Conservation (phyloP, 805 yeast species). For the Candida silvatica region DNA sequence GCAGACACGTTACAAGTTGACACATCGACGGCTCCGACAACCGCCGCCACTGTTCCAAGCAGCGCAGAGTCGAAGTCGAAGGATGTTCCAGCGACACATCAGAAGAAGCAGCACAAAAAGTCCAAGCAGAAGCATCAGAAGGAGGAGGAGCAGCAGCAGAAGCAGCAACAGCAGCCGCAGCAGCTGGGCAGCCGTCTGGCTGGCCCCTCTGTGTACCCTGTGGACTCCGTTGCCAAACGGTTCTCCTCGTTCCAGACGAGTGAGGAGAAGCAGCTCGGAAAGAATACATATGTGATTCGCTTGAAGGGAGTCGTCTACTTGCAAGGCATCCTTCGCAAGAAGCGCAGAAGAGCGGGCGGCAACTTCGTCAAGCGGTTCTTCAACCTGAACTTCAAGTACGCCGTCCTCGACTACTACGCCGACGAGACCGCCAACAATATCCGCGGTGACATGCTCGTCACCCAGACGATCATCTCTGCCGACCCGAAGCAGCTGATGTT, state of each 20-base stretch:
- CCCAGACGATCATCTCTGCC: conserved; percentile 75
- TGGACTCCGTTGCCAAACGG: no score
- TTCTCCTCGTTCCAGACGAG: conserved; percentile 22
- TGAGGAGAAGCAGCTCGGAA: conserved; percentile 11
- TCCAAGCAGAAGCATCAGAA: no score
- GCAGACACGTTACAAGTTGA: no score
- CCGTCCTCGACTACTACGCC: conserved; percentile 73
- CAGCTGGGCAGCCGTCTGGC: no score
- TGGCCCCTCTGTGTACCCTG: no score
- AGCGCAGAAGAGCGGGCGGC: conserved; percentile 65
- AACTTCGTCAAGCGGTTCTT: conserved; percentile 84
- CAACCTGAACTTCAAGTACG: conserved; percentile 71
- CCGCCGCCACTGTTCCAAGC: no score
- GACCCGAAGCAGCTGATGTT: conserved; percentile 59
- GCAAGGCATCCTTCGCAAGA: conserved; percentile 71
- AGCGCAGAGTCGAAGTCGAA: not conserved
- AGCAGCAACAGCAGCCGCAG: no score
- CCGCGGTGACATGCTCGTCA: conserved; percentile 89
- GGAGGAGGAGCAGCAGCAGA: no score
- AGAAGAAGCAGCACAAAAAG: no score
- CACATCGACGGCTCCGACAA: not conserved
- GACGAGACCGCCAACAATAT: conserved; percentile 63
- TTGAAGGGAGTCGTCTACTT: conserved; percentile 62
- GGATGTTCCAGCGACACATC: no score
- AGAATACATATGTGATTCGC: conserved; percentile 22